Evolutionary conservation across 805 yeast genomes (phyloP).

Genomic region (Kodamaea neixiangensis): DNA sequence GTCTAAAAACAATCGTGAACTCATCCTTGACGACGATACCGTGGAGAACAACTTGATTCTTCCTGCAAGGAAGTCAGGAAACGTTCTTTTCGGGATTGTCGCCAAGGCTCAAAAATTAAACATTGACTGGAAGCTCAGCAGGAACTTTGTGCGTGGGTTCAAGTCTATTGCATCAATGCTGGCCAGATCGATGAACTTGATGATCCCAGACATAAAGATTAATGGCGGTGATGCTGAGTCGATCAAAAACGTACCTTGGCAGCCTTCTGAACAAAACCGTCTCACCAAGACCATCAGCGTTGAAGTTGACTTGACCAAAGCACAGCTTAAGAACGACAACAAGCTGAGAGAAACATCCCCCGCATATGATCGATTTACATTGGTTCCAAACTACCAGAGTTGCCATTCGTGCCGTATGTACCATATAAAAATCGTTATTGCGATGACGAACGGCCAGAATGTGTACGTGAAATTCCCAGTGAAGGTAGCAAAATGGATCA

Average conservation of each 20-base stretch:
- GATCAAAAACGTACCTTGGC: not conserved
- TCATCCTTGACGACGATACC: not conserved
- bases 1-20: not conserved
- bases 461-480: conserved; percentile 6
- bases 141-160: not conserved
- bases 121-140: not conserved
- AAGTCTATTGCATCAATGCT: conserved; percentile 4
- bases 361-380: conserved; percentile 6
- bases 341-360: not conserved
- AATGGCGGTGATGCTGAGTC: not conserved
- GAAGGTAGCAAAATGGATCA: conserved; percentile 1
- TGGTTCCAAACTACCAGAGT: conserved; percentile 8
- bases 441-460: conserved; percentile 3
- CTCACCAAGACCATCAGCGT: not conserved
- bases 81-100: not conserved
- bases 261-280: not conserved
- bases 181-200: conserved; percentile 7
- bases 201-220: not conserved
- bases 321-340: not conserved
- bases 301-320: not conserved
- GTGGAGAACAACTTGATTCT: conserved; percentile 1
- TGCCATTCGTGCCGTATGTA: conserved; percentile 8
- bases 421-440: conserved; percentile 5
- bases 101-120: not conserved
- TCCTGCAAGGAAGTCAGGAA: not conserved